phyloP scores from a whole-genome alignment of 495 filamentous ascomycete genomes.

The Hyaloscypha variabilis region DNA sequence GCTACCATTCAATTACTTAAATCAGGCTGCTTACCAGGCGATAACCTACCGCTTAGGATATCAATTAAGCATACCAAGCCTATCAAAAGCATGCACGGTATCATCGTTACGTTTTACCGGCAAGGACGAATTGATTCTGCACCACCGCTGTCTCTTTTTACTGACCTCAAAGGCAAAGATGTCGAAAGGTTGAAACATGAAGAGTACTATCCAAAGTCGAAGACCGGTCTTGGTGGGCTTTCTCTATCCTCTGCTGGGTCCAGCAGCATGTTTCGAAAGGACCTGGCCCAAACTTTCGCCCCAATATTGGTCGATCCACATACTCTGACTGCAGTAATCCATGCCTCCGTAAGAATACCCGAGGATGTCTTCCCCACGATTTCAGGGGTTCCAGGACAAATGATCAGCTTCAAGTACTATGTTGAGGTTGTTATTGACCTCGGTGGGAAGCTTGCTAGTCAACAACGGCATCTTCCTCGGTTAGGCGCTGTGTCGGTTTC shows the following conservation, averaged over 20 bases:
- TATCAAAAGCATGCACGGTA: conserved; percentile 86
- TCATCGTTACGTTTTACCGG: conserved; percentile 91
- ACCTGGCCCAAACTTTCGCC: conserved; percentile 82
- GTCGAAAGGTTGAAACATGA: conserved; percentile 65
- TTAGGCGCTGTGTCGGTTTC: conserved; percentile 55
- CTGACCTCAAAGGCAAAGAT: conserved; percentile 62
- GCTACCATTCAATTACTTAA: conserved; percentile 82
- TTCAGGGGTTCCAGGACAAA: conserved; percentile 79
- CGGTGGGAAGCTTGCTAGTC: conserved; percentile 78
- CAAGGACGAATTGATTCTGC: conserved; percentile 90
- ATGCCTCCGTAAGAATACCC: conserved; percentile 79
- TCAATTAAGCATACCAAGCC: conserved; percentile 82
- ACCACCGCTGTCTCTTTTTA: conserved; percentile 61
- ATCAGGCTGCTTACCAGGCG: conserved; percentile 85
- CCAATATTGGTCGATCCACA: conserved; percentile 83
- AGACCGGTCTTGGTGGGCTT: conserved; percentile 74
- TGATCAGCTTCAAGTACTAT: conserved; percentile 93
- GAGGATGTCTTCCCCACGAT: conserved; percentile 95
- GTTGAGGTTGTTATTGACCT: conserved; percentile 91
- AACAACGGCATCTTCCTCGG: conserved; percentile 63
- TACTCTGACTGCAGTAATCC: conserved; percentile 76
- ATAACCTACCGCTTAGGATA: conserved; percentile 77
- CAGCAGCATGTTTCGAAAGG: conserved; percentile 89
- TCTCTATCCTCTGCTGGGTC: conserved; percentile 80
- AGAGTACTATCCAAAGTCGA: conserved; percentile 77